A percentile compares a stretch with the other conserved stretches of the same genome.
These are phyloP conservation scores for Miscanthus sacchariflorus DNA, from an alignment of 202 grass and related monocot species.

Conservation along the genomic window DNA sequence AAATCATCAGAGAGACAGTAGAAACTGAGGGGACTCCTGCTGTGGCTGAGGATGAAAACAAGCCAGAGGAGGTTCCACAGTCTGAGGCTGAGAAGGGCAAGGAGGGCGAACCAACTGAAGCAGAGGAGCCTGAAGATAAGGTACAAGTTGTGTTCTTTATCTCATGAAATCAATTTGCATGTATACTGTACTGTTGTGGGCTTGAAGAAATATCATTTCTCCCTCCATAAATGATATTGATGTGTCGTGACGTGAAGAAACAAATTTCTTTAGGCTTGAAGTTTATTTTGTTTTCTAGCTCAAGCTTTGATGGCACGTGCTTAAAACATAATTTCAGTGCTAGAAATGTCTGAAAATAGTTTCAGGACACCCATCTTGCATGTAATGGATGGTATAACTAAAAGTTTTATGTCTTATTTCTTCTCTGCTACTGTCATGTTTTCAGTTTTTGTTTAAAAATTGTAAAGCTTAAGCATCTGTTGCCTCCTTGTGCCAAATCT, in stretches of 20 bases:
- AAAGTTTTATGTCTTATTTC: neutral
- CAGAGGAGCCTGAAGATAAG: slow-evolving; percentile 62
- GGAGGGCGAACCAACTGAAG: slow-evolving; percentile 50
- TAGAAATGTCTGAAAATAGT: neutral
- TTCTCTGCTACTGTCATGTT: neutral
- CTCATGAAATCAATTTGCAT: neutral
- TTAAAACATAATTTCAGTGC: neutral
- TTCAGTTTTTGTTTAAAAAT: neutral
- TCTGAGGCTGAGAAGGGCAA: slow-evolving; percentile 57
- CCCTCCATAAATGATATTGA: neutral
- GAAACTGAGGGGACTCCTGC: slow-evolving; percentile 28
- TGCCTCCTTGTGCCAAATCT: neutral
- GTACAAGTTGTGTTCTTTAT: slow-evolving; percentile 27
- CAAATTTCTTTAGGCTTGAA: neutral
- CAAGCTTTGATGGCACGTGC: neutral
- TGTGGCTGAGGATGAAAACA: slow-evolving; percentile 40
- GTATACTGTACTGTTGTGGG: neutral
- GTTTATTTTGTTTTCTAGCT: neutral
- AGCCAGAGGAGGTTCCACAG: slow-evolving; percentile 47
- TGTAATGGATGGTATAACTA: neutral
- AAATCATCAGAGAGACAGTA: slow-evolving; percentile 41
- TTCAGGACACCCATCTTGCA: neutral
- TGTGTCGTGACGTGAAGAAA: neutral
- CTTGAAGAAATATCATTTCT: neutral
- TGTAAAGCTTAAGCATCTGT: neutral